Base-by-base conservation (phyloP, 768 basidiomycete species). In the Mycena crocata region DNA sequence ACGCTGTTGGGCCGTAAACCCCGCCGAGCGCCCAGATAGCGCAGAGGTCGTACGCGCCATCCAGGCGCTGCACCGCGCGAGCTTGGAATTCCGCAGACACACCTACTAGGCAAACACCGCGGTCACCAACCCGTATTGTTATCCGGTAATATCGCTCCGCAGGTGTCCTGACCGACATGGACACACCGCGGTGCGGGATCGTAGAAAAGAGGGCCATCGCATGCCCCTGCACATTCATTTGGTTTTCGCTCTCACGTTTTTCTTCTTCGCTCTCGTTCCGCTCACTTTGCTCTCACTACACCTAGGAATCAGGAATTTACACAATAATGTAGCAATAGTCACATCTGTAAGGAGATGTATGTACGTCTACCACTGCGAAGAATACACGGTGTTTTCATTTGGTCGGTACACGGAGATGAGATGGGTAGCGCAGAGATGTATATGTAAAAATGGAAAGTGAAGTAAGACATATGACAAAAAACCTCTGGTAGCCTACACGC, bases 1-100 rank as follows among this genome's bases (percentile, higher is more conserved):
- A 70, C 69, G 68, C 24, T 84, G 83, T 58, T 85, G 83, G 84
- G 75, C 70, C 4, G 79, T 75, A 37, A 75, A 75, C 17, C 61
- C 71, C 9, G 68, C 72, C 57, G 58, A 74, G 10, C 73, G 85
- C 42, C 83, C 83, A 10, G 70, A 70, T 24, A 71, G 71, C 34
- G 52, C 46, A 24, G 77, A 79, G 31, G 74, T 82, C 5, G 52
- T 49, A 13, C 46, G 58, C 15, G 39, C 55, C 3, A 61, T 78
- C 5, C 60, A 66, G 46, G 67, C 61, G 39, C 64, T 76, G 40
- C 67, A 73, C 31, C 60, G 57, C 19, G 62, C 62, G 61, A 73
- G 73, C 51, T 55, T 74, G 64, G 73, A 76, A 48, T 67, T 71
- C 61, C 66, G 73, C 21, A 54, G 74, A 30, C 70, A 72, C 44